Evolutionary conservation across 1,139 yeast species (phyloP), one percentile per base, ranked within the genome.

Genomic region (Yamadazyma dushanensis): DNA sequence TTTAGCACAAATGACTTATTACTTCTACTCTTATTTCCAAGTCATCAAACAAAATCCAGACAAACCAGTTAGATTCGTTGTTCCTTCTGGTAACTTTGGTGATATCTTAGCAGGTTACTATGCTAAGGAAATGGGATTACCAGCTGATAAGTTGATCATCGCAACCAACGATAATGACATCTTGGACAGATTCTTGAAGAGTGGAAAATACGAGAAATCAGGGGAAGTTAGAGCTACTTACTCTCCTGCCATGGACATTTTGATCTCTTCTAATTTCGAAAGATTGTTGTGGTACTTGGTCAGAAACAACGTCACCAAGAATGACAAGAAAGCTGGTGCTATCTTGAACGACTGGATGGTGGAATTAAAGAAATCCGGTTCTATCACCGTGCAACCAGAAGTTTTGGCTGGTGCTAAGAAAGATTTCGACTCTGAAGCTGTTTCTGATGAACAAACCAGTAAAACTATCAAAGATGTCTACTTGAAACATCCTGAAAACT

Each of bases 221-320:
- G 73, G 66, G 28, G 69, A 65, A 26, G 98, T 90, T 28, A 86
- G 84, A 58, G 88, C 94, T 16, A 90, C 98, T 13, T 70, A 82
- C 50, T 87, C 97, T 2, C 99, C 99, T 45, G 99, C 99, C 23
- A 92, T 92, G 99, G 99, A 92, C 60, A 92, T 92, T 51, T 76
- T 88, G 50, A 88, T 92, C 41, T 89, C 97, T 9, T 86, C 96
- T 21, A 92, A 92, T 63, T 92, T 92, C 56, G 99, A 92, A 70
- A 83, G 99, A 62, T 79, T 90, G 56, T 73, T 92, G 48, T 92
- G 98, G 98, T 89, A 87, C 57, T 77, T 89, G 56, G 86, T 90
- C 17, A 80, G 92, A 58, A 84, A 83, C 50, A 74, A 75, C 43
- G 48, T 76, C 25, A 72, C 80, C 26, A 71, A 77, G 18, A 66